Conservation (phyloP, 768 basidiomycete species). For the Cystobasidium ongulense region DNA sequence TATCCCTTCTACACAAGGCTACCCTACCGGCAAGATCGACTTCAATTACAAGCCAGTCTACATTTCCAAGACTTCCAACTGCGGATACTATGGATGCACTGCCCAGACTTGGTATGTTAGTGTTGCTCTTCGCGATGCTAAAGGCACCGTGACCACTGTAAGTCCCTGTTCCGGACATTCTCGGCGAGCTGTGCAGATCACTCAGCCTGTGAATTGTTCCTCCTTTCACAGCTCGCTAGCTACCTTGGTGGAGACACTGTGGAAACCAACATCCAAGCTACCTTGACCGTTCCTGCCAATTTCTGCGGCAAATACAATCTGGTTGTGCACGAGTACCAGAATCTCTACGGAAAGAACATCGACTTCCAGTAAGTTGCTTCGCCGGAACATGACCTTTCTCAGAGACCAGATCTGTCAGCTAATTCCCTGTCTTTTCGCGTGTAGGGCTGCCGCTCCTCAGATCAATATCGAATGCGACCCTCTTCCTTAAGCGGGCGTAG, state of each 20-base stretch:
- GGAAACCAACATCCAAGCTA: neutral
- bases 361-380: neutral
- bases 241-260: neutral
- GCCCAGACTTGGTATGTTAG: slow-evolving; percentile 15
- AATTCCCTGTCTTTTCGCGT: neutral
- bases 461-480: neutral
- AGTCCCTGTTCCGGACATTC: neutral
- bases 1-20: neutral
- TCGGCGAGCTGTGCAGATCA: neutral
- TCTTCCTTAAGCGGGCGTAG: neutral
- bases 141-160: neutral
- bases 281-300: neutral
- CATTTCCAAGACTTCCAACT: neutral
- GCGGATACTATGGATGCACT: slow-evolving; percentile 2
- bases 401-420: neutral
- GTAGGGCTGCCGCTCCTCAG: slow-evolving; percentile 3
- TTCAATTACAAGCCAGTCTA: slow-evolving; percentile 1
- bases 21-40: slow-evolving; percentile 1
- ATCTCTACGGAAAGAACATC: neutral
- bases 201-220: neutral
- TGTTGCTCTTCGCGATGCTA: neutral
- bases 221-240: neutral
- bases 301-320: neutral
- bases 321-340: neutral
- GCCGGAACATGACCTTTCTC: too few species aligned